Base-by-base conservation (phyloP, 148 eudicot genomes). In the Simmondsia chinensis region DNA sequence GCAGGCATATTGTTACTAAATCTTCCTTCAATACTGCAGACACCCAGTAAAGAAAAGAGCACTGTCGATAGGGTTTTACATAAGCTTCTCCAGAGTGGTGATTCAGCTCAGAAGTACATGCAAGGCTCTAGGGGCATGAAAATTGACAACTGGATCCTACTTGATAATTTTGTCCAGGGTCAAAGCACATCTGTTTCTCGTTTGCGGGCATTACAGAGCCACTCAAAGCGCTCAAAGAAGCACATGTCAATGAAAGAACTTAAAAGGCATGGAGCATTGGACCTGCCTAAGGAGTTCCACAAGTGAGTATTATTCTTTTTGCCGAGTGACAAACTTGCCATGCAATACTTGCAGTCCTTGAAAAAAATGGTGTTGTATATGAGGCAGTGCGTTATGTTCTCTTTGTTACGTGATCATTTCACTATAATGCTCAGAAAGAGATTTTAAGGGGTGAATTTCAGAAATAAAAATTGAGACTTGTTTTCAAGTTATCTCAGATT, bases 161-260 rank as follows among this genome's bases (percentile, higher is more conserved):
- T 89, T 34, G 97, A 89, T 57, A 78, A 77, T 67, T 52, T 46
- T 63, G 87, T 69, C 19, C 68, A 56, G 36, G 64, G 64, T 55
- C 65, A 57, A 15, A 50, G 60, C 39, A 38, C 59, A 38, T 68
- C 57, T 31, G 64, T 11, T 29, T 39, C 66, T 43, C 70, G 68
- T 31, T 25, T 50, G 39, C 63, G 53, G 46, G 70, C 82, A 20
- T 45, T 81, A 14, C 59, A 59, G 22, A 54, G 46, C 17, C 68
- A 56, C 35, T 78, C 95, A 22, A 89, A 84, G 75, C 75, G 95
- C 59, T 84, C 97, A 35, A 79, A 72, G 52, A 89, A 46, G 48
- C 95, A 61, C 43, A 72, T 81, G 85, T 84, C 97, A 20, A 52
- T 78, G 64, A 79, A 72, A 57, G 80, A 84, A 43, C 85, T 69